Percentiles rank a stretch among this genome's conserved stretches.
Conservation (phyloP, 345 rosid genomes). For the Murraya paniculata region DNA sequence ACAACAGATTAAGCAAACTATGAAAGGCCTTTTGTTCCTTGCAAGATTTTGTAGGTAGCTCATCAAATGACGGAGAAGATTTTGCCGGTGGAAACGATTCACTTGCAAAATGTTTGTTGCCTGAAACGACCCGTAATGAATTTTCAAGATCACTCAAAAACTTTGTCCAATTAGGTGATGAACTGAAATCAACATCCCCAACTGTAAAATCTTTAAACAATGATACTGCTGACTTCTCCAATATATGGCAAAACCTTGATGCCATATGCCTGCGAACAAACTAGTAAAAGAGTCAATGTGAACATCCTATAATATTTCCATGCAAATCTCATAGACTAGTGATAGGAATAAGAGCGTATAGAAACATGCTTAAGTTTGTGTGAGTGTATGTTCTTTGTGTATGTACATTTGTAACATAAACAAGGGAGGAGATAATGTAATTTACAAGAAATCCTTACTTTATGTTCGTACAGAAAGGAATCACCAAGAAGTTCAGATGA, state of each 20-base stretch:
- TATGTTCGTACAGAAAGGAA: conserved; percentile 59
- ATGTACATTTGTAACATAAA: no score
- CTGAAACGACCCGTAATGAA: conserved; percentile 26
- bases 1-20: conserved; percentile 56
- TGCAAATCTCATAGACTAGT: neutral
- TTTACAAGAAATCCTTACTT: conserved; percentile 10
- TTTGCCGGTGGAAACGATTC: conserved; percentile 6
- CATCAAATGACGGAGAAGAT: conserved; percentile 25
- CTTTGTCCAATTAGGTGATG: conserved; percentile 60
- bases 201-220: conserved; percentile 32
- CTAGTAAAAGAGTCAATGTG: conserved; percentile 43
- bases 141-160: conserved; percentile 49
- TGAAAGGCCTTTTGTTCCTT: conserved; percentile 30
- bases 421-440: neutral
- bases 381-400: neutral
- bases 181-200: conserved; percentile 35
- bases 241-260: conserved; percentile 47
- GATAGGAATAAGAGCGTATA: neutral
- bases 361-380: neutral
- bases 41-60: conserved; percentile 27
- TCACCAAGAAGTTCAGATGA: conserved; percentile 61
- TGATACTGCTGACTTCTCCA: conserved; percentile 42
- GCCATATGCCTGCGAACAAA: conserved; percentile 87
- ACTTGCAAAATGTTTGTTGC: conserved; percentile 9
- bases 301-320: conserved; percentile 13